phyloP scores from a whole-genome alignment of 345 rosid species.

The Mercurialis annua region DNA sequence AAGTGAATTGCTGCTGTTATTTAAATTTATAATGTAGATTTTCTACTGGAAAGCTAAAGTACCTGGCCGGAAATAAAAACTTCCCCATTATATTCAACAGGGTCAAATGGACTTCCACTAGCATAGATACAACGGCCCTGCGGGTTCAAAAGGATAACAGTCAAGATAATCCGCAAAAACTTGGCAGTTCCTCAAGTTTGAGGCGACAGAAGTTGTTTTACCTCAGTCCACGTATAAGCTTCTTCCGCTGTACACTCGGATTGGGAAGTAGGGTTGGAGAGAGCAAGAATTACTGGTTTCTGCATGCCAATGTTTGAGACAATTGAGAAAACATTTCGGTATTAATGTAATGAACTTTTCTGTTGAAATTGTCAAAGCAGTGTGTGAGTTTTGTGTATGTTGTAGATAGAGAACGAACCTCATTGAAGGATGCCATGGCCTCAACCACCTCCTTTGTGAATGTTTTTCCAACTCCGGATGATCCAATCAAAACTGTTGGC shows the following conservation, averaged over 20 bases:
- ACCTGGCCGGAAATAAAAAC: constrained; percentile 86
- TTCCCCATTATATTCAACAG: constrained; percentile 68
- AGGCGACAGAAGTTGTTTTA: constrained; percentile 17
- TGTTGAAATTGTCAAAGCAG: background rate
- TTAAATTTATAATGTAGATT: background rate
- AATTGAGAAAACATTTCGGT: background rate
- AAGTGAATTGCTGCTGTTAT: background rate
- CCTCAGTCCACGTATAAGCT: constrained; percentile 93
- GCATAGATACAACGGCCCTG: constrained; percentile 95
- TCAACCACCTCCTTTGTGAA: constrained; percentile 89
- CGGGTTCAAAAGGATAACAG: constrained; percentile 6
- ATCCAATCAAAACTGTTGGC: constrained; percentile 89
- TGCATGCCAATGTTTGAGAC: constrained; percentile 32
- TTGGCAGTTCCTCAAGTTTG: background rate
- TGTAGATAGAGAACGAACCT: constrained; percentile 43
- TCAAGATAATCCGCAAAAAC: background rate
- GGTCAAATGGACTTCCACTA: constrained; percentile 95
- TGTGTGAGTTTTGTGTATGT: background rate
- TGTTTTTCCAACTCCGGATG: constrained; percentile 88
- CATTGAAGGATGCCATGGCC: constrained; percentile 75
- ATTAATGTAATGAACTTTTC: background rate
- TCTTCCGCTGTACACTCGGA: constrained; percentile 96
- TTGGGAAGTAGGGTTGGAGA: constrained; percentile 94
- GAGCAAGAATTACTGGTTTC: constrained; percentile 92
- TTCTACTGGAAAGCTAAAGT: constrained; percentile 7